Base-by-base conservation (phyloP, 176 grass and related monocot genomes). In the Carex myosuroides region DNA sequence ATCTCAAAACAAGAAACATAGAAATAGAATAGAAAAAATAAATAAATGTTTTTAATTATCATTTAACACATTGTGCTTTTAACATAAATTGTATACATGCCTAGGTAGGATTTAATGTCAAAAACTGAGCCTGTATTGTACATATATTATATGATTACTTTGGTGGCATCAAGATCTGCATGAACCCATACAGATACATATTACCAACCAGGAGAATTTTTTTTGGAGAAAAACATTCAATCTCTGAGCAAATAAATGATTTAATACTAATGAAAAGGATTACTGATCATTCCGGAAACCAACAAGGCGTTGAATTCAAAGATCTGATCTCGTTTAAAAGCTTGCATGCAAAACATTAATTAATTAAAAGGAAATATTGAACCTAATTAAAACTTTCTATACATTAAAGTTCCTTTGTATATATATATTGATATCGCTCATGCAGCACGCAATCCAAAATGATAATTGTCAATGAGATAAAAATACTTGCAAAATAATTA, bases 1-100 rank as follows among this genome's bases (percentile, higher is more conserved):
- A 87, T 70, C 52, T 83, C 81, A 63, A 65, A 74, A 18, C 70
- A 61, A 33, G 33, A 63, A n/a, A 71, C 39, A 66, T 46, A 13
- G 9, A 60, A 82, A 62, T 70, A 32, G 29, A 84, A 29, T 29
- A 64, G 61, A 63, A 63, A 64, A 20, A 46, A 20, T 21, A 71
- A 42, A 39, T 17, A 41, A 13, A 46, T 11, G 8, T 71, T 8
- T 12, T 7, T 39, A 20, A 2, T 77, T 24, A 56, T 57, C 20
- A 22, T 52, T 52, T 50, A 17, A 13, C 52, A 78, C 22, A 56
- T 2, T 77, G 22, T 56, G 13, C 6, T 2, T 57, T 62, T 57
- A 29, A 78, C 3, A 57, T 57, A 57, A 8, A 8, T 50, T 50
- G 46, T 50, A 2, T 17, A 12, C 8, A 56, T 17, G 48, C 24